Base-by-base conservation (phyloP, 192 early-diverging fungal species). In the Coemansia sp. region DNA sequence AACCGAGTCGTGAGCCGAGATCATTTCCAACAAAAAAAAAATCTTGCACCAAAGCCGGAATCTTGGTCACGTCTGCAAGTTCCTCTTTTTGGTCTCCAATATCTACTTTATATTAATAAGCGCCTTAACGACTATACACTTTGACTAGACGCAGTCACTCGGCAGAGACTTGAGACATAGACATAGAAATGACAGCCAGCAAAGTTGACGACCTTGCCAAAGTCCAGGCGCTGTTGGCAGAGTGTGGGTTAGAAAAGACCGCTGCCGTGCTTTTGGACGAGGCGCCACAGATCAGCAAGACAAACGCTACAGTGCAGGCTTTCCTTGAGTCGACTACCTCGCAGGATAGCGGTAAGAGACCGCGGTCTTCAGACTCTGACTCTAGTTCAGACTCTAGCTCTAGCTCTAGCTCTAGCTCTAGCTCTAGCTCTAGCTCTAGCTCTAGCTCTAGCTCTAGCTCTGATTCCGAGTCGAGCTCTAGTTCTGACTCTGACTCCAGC, bases 301-400 rank as follows among this genome's bases (percentile, higher is more conserved):
- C 38, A n/a, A 69, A 75, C 44, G 68, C 68, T 23, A 46, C 47
- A 3, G 73, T 80, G 0, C 73, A 74, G 55, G 49, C 42, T 3
- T 80, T 80, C 39, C 44, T 80, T 19, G 67, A 80, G n/a, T 47
- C 64, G 5, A 52, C 70, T 2, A 37, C 72, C 30, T 30, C 30
- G 14, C 26, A 57, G 6, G 42, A 19, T 32, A 61, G 46, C 6
- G 16, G 23, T 35, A 59, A 69, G 10, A 78, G 73, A n/a, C 73
- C 74, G 32, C 67, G 69, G 21, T 69, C 73, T 19, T 80, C 81
- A 14, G 75, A 69, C n/a, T 80, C 79, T 33, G 55, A 47, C 17
- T 72, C 65, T 10, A 60, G 55, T 40, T 78, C 84, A 1, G 78
- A 77, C 35, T 78, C 72, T 62, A 75, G 73, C 44, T 78, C 76